Evolutionary conservation across 1,284 basidiomycete genomes (phyloP).

Genomic region (Xerocomus cyaneibrunnescens): DNA sequence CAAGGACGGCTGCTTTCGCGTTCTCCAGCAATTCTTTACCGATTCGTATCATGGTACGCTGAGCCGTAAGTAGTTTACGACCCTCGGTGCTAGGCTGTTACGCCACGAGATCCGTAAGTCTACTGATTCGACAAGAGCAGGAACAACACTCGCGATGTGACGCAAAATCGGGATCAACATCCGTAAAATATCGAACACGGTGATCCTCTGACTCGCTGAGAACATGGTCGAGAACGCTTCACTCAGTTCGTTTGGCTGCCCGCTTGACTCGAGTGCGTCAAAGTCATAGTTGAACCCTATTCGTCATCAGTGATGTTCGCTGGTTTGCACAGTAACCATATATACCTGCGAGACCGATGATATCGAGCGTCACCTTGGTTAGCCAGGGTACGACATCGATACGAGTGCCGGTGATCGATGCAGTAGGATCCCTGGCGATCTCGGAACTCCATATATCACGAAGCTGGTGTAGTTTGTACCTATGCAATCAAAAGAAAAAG

Average conservation of each 20-base stretch:
- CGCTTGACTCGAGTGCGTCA: conserved; percentile 42
- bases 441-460: conserved; percentile 45
- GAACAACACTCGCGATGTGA: conserved; percentile 22
- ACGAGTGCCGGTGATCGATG: conserved; percentile 7
- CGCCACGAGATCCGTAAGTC: neutral
- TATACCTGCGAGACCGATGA: conserved; percentile 65
- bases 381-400: conserved; percentile 58
- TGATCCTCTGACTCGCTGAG: conserved; percentile 22
- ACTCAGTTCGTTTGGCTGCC: conserved; percentile 46
- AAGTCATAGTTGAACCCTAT: conserved; percentile 69
- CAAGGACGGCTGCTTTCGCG: conserved; percentile 40
- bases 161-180: conserved; percentile 42
- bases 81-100: conserved; percentile 17
- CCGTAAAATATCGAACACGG: conserved; percentile 36
- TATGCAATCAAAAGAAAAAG: neutral
- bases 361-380: conserved; percentile 59
- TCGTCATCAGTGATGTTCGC: neutral
- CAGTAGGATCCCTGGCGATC: conserved; percentile 24
- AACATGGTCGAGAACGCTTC: conserved; percentile 49
- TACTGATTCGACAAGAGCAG: neutral
- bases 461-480: conserved; percentile 35
- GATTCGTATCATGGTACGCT: conserved; percentile 33
- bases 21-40: conserved; percentile 47
- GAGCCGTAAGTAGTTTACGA: conserved; percentile 12
- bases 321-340: neutral